phyloP scores from a whole-genome alignment of 2,329 filamentous ascomycete species.

The Cladosporium cucumerinum region DNA sequence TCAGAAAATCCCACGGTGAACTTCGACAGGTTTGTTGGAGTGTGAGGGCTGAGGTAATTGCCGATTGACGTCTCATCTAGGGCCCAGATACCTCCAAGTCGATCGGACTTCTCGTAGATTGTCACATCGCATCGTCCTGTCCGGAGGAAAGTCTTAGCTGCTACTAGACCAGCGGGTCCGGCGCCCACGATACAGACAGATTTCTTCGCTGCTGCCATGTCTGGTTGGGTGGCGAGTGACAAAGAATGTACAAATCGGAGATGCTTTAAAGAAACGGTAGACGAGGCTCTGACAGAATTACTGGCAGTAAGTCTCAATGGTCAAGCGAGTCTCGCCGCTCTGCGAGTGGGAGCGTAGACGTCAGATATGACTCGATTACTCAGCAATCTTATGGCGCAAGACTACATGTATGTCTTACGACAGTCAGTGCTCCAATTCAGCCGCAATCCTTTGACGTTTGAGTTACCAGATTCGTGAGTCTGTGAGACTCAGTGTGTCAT shows the following conservation, averaged over 20 bases:
- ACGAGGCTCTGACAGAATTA: neutral
- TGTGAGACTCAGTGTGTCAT: neutral
- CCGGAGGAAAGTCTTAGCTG: slow-evolving; percentile 64
- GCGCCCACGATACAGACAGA: slow-evolving; percentile 43
- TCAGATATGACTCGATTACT: slow-evolving; percentile 9
- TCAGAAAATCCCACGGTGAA: slow-evolving; percentile 67
- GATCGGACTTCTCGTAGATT: slow-evolving; percentile 63
- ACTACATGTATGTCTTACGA: neutral
- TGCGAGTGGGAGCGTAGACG: neutral
- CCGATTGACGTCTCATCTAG: slow-evolving; percentile 31
- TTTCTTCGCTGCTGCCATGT: slow-evolving; percentile 6
- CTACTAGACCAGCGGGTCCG: slow-evolving; percentile 44
- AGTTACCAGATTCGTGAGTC: neutral
- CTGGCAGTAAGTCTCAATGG: neutral
- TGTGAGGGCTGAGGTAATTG: slow-evolving; percentile 60
- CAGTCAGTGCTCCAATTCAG: neutral
- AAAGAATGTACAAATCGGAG: neutral
- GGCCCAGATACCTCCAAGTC: slow-evolving; percentile 78
- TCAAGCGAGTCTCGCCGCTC: neutral
- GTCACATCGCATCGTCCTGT: slow-evolving; percentile 63
- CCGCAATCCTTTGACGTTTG: neutral
- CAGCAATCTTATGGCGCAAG: neutral
- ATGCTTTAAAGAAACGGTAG: neutral
- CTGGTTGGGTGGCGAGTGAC: neutral
- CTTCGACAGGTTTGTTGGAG: slow-evolving; percentile 68